phyloP scores from a whole-genome alignment of 2,329 filamentous ascomycete genomes.

The Colletotrichum higginsianum region DNA sequence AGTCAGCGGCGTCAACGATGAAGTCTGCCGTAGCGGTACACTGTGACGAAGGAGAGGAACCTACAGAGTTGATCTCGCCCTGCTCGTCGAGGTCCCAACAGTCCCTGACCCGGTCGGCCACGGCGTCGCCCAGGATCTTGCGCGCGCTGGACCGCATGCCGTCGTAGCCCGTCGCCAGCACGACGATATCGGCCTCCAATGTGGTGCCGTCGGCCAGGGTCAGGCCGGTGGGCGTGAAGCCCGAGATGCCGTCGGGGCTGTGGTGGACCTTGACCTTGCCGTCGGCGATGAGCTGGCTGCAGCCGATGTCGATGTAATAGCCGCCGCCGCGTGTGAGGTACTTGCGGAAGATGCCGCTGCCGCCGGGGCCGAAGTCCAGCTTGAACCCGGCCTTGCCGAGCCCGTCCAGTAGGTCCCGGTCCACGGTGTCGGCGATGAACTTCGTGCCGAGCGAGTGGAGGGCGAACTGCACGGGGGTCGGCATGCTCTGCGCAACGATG shows the following conservation, averaged over 20 bases:
- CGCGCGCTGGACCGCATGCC: conserved; percentile 77
- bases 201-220: conserved; percentile 68
- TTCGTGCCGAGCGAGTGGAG: conserved; percentile 71
- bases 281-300: conserved; percentile 72
- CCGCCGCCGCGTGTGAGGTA: conserved; percentile 78
- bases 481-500: conserved; percentile 69
- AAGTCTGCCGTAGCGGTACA: too few relatives aligned
- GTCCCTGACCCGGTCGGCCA: conserved; percentile 71
- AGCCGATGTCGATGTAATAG: conserved; percentile 80
- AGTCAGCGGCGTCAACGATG: background rate
- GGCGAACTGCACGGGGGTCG: conserved; percentile 62
- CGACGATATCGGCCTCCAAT: conserved; percentile 73
- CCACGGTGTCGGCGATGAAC: conserved; percentile 52
- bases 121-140: conserved; percentile 72
- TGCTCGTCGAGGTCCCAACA: conserved; percentile 75
- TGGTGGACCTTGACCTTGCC: conserved; percentile 76
- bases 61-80: conserved; percentile 61
- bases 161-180: conserved; percentile 76
- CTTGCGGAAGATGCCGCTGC: conserved; percentile 71
- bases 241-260: conserved; percentile 65
- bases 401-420: conserved; percentile 57
- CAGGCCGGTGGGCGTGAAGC: conserved; percentile 62
- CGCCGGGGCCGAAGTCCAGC: conserved; percentile 70
- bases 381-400: conserved; percentile 73
- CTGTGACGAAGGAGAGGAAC: conserved; percentile 30